Evolutionary conservation across 805 yeast genomes (phyloP), one percentile per base, ranked within the genome.

Genomic region (Debaryomyces prosopidis): DNA sequence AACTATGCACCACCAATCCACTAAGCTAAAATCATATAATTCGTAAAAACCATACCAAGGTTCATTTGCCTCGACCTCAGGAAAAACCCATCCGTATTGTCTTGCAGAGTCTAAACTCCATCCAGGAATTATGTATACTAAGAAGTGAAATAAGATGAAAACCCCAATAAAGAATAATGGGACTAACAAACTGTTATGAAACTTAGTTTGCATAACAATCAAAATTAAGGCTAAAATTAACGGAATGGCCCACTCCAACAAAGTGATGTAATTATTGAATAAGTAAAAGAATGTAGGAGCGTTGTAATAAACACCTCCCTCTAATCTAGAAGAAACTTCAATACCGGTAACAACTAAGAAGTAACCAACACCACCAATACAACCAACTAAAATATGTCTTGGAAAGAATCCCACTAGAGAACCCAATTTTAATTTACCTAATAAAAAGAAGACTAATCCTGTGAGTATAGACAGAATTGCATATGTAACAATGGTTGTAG

Each of bases 321-420:
- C 87, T 27, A 88, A 65, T 47, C 96, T 73, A 0, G 96, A 84
- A n/a, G 89, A 79, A 1, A 94, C 96, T 59, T 92, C 97, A 23
- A 94, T 68, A 1, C 96, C 99, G 0, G 99, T 94, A 1, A 88
- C 84, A 1, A 90, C 71, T 40, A 94, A 72, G 65, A 94, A 94
- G 68, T 88, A 91, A 6, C 99, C 99, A 40, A 94, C 99, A 58
- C 99, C 99, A 33, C 99, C 99, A 55, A 94, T 91, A 62, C 98
- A 94, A 1, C 99, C 99, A 31, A 94, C 94, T 23, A 94, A 75
- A 45, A 94, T 92, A 65, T 94, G 99, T 49, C 97, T 76, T 1
- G 99, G 99, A 74, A 94, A 94, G 62, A 90, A 94, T 0, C 96
- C 96, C 16, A 92, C 96, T 17, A 94, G 69, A 27, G 88, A 79